Conservation (phyloP, 1,139 yeast genomes). For the Citeromyces siamensis region DNA sequence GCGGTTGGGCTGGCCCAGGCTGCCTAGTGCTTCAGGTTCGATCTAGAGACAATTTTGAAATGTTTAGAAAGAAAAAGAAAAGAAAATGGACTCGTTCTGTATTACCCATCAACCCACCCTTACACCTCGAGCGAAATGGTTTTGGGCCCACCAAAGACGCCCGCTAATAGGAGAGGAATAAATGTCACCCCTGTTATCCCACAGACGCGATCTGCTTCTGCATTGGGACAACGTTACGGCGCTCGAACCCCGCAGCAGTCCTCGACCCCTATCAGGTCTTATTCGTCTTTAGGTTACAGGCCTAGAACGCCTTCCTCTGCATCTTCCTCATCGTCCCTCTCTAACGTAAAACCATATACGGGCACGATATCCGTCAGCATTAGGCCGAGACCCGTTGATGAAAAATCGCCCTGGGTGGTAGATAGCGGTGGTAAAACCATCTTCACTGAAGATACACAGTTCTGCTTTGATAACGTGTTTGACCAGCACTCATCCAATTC, state of each 20-base stretch:
- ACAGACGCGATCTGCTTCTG: not conserved
- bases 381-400: conserved; percentile 36
- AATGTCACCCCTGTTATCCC: not conserved
- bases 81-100: too few species aligned
- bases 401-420: conserved; percentile 26
- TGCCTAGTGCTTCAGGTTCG: too few species aligned
- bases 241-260: not conserved
- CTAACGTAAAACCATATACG: conserved; percentile 19
- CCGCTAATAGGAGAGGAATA: not conserved
- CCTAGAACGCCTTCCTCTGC: conserved; percentile 7
- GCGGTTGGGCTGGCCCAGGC: conserved; percentile 90
- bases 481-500: conserved; percentile 34
- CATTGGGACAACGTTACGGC: not conserved
- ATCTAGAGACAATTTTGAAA: too few species aligned
- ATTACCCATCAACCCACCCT: too few species aligned
- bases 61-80: too few species aligned
- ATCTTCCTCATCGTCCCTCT: not conserved
- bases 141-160: not conserved
- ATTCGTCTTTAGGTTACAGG: conserved; percentile 8
- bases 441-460: conserved; percentile 41
- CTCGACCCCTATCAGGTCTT: conserved; percentile 7
- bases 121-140: not conserved
- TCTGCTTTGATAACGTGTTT: conserved; percentile 71
- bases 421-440: conserved; percentile 27
- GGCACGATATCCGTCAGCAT: conserved; percentile 40